Percentiles rank a stretch among this genome's conserved stretches.
These are phyloP conservation scores for Mucor racemosus DNA, from an alignment of 371 early-diverging fungal species.

Conservation along the genomic window DNA sequence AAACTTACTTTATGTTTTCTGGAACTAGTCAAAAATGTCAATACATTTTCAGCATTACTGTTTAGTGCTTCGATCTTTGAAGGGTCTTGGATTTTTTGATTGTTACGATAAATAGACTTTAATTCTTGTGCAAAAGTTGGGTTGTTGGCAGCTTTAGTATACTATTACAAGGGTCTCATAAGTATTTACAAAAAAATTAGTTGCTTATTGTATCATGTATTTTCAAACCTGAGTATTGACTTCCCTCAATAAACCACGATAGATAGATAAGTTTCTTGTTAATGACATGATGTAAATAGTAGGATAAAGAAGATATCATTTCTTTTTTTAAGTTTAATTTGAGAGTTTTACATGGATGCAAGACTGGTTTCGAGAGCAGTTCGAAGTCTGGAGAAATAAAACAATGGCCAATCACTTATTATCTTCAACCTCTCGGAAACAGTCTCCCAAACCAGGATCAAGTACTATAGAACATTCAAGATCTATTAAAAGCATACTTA, in stretches of 20 bases:
- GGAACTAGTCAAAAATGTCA: slow-evolving; percentile 44
- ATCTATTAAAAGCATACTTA: too few relatives aligned
- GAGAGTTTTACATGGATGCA: too few relatives aligned
- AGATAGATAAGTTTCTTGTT: slow-evolving; percentile 28
- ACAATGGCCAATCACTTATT: too few relatives aligned
- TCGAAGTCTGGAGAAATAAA: too few relatives aligned
- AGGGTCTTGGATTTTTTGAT: slow-evolving; percentile 42
- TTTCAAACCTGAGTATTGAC: slow-evolving; percentile 40
- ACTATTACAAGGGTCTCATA: slow-evolving; percentile 24
- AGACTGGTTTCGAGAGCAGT: too few relatives aligned
- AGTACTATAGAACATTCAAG: too few relatives aligned
- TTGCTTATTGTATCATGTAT: not conserved
- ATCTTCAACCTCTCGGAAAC: too few relatives aligned
- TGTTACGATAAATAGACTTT: slow-evolving; percentile 39
- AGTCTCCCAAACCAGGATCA: too few relatives aligned
- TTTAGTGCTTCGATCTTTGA: slow-evolving; percentile 33
- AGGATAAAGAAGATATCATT: too few relatives aligned
- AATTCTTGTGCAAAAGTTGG: slow-evolving; percentile 42
- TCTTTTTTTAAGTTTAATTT: too few relatives aligned
- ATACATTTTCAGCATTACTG: slow-evolving; percentile 47
- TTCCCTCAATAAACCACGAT: slow-evolving; percentile 50
- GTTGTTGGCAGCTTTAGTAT: slow-evolving; percentile 45
- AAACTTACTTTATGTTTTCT: slow-evolving; percentile 50
- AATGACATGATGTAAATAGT: slow-evolving; percentile 5
- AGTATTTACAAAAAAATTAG: not conserved